phyloP scores from a whole-genome alignment of 2,329 filamentous ascomycete species.

The Fusarium longipes region DNA sequence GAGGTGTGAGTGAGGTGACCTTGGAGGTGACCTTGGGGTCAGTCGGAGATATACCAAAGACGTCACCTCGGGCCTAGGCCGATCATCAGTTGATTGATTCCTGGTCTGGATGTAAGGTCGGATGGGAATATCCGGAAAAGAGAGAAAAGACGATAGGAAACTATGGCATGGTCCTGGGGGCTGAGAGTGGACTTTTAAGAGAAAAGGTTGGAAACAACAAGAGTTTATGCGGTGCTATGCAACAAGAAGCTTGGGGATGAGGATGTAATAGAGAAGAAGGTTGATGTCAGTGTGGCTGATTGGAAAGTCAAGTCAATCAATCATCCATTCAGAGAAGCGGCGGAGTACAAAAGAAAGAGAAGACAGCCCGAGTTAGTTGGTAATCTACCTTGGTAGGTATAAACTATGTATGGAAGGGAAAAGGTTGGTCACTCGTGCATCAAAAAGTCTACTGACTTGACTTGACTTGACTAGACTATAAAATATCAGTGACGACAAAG shows the following conservation, averaged over 20 bases:
- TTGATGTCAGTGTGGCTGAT: conserved; percentile 38
- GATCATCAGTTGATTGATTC: conserved; percentile 23
- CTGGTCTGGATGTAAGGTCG: not conserved
- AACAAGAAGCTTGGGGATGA: conserved; percentile 10
- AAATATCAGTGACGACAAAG: conserved; percentile 27
- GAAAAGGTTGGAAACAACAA: conserved; percentile 5
- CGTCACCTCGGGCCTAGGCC: conserved; percentile 36
- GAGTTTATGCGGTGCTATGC: conserved; percentile 19
- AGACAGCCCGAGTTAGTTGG: not conserved
- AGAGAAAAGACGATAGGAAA: not conserved
- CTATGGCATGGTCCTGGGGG: conserved; percentile 12
- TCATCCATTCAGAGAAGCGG: conserved; percentile 1
- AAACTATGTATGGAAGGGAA: conserved; percentile 13
- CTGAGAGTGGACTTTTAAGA: conserved; percentile 8
- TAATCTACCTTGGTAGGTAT: not conserved
- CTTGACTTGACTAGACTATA: too few species aligned
- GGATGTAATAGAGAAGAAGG: conserved; percentile 6
- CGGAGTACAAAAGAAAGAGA: conserved; percentile 5
- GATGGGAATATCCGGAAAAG: conserved; percentile 7
- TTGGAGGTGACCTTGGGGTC: conserved; percentile 39
- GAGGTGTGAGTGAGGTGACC: conserved; percentile 42
- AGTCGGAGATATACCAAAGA: conserved; percentile 42
- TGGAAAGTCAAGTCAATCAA: conserved; percentile 10
- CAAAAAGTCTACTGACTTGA: not conserved
- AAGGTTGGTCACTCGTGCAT: conserved; percentile 19